A percentile compares a stretch with the other conserved stretches of the same genome.
phyloP scores from a whole-genome alignment of 2,329 filamentous ascomycete species.

The Alternaria angustiovoidea region DNA sequence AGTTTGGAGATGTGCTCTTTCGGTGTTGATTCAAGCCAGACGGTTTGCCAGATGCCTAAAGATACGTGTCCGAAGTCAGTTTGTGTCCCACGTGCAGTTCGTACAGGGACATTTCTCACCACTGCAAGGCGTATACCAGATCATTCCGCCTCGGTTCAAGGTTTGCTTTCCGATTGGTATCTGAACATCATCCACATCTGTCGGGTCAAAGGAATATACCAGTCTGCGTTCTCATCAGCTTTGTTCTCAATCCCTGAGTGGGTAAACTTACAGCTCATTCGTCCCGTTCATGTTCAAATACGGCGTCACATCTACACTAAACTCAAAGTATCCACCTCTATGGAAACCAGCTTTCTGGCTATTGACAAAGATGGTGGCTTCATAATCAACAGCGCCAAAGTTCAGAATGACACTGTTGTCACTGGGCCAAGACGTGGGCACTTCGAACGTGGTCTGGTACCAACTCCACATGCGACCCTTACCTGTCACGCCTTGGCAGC shows the following conservation, averaged over 20 bases:
- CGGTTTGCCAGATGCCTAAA: constrained; percentile 72
- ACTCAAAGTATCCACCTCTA: constrained; percentile 69
- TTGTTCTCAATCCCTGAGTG: not conserved
- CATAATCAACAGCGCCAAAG: constrained; percentile 68
- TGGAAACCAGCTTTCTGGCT: constrained; percentile 62
- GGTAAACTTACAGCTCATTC: constrained; percentile 62
- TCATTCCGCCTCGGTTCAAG: constrained; percentile 62
- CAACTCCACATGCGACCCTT: constrained; percentile 53
- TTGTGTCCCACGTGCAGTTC: too few relatives aligned
- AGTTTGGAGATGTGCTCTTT: constrained; percentile 65
- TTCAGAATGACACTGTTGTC: constrained; percentile 59
- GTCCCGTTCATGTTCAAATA: constrained; percentile 51
- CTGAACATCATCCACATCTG: constrained; percentile 63
- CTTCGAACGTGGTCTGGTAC: constrained; percentile 61
- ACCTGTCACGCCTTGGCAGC: constrained; percentile 52
- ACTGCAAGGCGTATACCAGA: constrained; percentile 76
- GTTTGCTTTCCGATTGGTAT: constrained; percentile 74
- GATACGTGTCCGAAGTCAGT: too few relatives aligned
- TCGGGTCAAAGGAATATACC: constrained; percentile 73
- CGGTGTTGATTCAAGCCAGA: constrained; percentile 74
- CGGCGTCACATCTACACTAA: constrained; percentile 66
- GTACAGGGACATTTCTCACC: constrained; percentile 34
- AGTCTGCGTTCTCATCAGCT: constrained; percentile 52
- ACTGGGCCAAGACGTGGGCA: constrained; percentile 58
- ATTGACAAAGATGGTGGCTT: constrained; percentile 67